Conservation (phyloP, 441 rosid genomes). For the Francoa sonchifolia region DNA sequence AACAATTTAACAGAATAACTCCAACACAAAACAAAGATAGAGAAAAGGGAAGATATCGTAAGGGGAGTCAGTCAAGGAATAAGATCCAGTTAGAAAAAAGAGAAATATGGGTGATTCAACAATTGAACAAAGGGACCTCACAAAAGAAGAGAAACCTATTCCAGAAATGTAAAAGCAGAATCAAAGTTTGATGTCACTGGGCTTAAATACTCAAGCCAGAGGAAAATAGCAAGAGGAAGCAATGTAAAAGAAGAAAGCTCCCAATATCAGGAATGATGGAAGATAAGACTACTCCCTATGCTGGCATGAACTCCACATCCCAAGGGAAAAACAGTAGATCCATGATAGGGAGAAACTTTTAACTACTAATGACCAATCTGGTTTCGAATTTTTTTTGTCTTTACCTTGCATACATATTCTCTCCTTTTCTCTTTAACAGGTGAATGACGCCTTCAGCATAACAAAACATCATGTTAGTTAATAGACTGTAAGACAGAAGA, state of each 20-base stretch:
- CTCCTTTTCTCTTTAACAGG: constrained; percentile 89
- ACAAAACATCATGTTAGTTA: constrained; percentile 79
- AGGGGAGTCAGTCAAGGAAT: no score
- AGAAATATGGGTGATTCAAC: no score
- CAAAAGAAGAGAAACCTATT: constrained; percentile 11
- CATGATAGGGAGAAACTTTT: constrained; percentile 24
- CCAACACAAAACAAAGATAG: no score
- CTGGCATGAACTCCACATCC: constrained; percentile 10
- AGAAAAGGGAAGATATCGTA: no score
- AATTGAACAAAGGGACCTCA: constrained; percentile 12
- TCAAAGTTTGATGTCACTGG: not conserved
- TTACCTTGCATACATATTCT: constrained; percentile 99
- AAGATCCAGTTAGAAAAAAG: no score
- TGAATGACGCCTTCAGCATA: constrained; percentile 98
- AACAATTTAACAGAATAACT: no score
- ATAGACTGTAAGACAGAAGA: constrained; percentile 42
- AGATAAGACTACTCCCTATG: constrained; percentile 9
- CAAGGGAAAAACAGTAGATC: constrained; percentile 18
- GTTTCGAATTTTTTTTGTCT: constrained; percentile 32
- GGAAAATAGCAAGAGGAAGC: not conserved
- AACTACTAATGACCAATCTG: constrained; percentile 35
- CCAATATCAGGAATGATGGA: not conserved
- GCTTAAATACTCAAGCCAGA: not conserved
- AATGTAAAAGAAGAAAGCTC: not conserved
- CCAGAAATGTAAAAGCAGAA: constrained; percentile 5